Evolutionary conservation across 345 rosid genomes (phyloP).

Genomic region (Aquilaria malaccensis): DNA sequence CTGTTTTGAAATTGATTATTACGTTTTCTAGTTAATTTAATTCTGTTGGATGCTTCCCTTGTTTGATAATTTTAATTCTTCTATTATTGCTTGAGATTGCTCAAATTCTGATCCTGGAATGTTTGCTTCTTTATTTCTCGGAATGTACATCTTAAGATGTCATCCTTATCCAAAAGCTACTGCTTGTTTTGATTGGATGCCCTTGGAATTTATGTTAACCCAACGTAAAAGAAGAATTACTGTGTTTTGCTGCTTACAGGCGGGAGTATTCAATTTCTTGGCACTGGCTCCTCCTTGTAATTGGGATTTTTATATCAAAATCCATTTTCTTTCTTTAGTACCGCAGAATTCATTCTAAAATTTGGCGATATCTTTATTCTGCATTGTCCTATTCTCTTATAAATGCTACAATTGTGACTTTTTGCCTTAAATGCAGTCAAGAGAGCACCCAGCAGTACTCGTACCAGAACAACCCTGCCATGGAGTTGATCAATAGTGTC

Average conservation of each 20-base stretch:
- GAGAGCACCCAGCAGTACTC: constrained; percentile 45
- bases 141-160: too few species aligned
- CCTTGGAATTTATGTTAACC: neutral
- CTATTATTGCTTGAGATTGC: neutral
- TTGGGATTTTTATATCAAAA: too few species aligned
- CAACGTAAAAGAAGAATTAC: neutral
- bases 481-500: constrained; percentile 84
- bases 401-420: neutral
- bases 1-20: neutral
- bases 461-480: constrained; percentile 73
- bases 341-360: too few species aligned
- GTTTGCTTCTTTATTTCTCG: neutral
- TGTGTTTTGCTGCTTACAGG: too few species aligned
- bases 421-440: constrained; percentile 38
- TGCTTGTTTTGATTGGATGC: neutral
- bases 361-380: too few species aligned
- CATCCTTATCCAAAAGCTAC: too few species aligned
- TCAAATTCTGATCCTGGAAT: too few species aligned
- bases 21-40: neutral
- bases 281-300: too few species aligned
- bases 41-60: neutral
- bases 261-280: too few species aligned
- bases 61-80: neutral
- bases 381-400: too few species aligned
- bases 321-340: too few species aligned